phyloP scores from a whole-genome alignment of 441 rosid genomes.

The Jatropha multifida region DNA sequence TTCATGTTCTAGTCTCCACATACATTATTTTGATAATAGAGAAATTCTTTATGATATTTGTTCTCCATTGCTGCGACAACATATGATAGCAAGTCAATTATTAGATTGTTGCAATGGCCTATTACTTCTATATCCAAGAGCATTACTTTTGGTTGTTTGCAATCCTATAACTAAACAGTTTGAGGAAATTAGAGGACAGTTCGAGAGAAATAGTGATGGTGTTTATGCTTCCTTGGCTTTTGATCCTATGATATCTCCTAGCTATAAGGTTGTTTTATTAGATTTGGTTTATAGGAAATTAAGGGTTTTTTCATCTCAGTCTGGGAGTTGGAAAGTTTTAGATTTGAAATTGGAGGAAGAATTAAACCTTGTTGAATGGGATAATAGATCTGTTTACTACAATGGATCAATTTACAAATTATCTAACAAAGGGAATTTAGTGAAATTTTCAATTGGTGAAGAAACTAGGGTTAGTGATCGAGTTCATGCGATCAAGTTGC shows the following conservation, averaged over 20 bases:
- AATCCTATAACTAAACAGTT: not conserved
- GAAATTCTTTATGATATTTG: not conserved
- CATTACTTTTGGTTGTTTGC: not conserved
- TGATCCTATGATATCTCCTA: not conserved
- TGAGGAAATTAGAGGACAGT: not conserved
- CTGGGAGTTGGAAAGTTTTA: not conserved
- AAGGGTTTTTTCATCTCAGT: not conserved
- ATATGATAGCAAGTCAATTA: not conserved
- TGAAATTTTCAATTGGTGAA: slow-evolving; percentile 1
- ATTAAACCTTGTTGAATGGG: not conserved
- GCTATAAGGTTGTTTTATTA: not conserved
- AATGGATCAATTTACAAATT: slow-evolving; percentile 2
- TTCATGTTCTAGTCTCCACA: not conserved
- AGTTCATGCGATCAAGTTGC: not conserved
- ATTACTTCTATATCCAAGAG: not conserved
- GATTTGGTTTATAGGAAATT: not conserved
- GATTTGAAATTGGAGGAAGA: not conserved
- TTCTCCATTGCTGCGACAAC: not conserved
- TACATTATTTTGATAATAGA: not conserved
- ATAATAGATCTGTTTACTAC: not conserved
- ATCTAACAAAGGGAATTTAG: not conserved
- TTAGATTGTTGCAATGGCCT: not conserved
- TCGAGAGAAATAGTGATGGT: not conserved
- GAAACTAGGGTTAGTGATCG: not conserved
- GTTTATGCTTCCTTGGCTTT: not conserved